Conservation (phyloP, 208 protist species). For the Paratrypanosoma confusum region DNA sequence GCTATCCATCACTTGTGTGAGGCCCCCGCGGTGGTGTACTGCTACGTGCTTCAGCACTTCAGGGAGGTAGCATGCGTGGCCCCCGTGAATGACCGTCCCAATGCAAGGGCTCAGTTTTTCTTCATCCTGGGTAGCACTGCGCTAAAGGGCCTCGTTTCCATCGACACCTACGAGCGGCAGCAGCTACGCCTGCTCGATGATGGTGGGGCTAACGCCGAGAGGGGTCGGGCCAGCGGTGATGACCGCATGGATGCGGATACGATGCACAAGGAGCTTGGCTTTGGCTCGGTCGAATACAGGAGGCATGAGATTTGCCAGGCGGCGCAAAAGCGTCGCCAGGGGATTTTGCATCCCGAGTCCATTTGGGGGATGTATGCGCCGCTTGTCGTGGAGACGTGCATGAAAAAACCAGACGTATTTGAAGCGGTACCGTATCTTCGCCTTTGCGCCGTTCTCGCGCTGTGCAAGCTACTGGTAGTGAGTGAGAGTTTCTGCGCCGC, state of each 20-base stretch:
- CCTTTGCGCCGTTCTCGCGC: slow-evolving; percentile 67
- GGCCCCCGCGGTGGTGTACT: slow-evolving; percentile 57
- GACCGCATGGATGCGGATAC: slow-evolving; percentile 25
- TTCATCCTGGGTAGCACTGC: slow-evolving; percentile 68
- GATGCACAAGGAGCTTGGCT: slow-evolving; percentile 81
- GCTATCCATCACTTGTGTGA: slow-evolving; percentile 68
- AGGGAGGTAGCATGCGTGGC: slow-evolving; percentile 1
- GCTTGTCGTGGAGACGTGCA: slow-evolving; percentile 40
- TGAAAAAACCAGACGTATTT: slow-evolving; percentile 27
- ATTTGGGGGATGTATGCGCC: slow-evolving; percentile 49
- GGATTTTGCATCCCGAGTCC: slow-evolving; percentile 64
- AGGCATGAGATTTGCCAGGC: slow-evolving; percentile 80
- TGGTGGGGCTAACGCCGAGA: not conserved
- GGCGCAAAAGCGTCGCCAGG: slow-evolving; percentile 41
- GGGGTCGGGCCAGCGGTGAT: slow-evolving; percentile 5
- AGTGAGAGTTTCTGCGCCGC: slow-evolving; percentile 58
- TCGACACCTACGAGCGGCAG: slow-evolving; percentile 62
- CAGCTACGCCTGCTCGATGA: slow-evolving; percentile 71
- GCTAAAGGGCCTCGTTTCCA: slow-evolving; percentile 76
- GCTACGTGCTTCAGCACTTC: slow-evolving; percentile 67
- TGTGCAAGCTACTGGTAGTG: slow-evolving; percentile 82
- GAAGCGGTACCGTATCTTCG: slow-evolving; percentile 36
- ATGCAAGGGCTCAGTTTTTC: slow-evolving; percentile 55
- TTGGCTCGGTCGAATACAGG: slow-evolving; percentile 65
- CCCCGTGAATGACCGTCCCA: slow-evolving; percentile 12